Evolutionary conservation across 768 basidiomycete genomes (phyloP).

Genomic region (Chalciporus pseudorubinellus): DNA sequence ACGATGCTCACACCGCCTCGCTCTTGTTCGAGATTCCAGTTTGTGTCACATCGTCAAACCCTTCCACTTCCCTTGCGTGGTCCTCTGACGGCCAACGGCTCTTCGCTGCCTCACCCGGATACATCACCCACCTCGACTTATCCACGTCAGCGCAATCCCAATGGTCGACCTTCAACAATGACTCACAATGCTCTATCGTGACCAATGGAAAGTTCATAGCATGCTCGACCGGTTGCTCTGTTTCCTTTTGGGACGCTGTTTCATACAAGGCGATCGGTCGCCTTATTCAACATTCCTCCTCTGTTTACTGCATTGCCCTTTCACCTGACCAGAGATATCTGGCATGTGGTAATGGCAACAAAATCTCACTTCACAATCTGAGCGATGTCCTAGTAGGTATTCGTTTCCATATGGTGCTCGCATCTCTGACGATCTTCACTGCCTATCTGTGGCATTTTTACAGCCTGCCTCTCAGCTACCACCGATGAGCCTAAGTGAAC

Average conservation of each 20-base stretch:
- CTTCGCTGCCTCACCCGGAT: no score
- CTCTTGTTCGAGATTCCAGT: no score
- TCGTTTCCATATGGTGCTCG: no score
- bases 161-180: no score
- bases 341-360: background rate
- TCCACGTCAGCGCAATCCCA: no score
- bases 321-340: background rate
- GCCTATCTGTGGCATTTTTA: background rate
- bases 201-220: slow-evolving; percentile 1
- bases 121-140: no score
- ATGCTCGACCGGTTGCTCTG: background rate
- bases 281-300: background rate
- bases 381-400: background rate
- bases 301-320: background rate
- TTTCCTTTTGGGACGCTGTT: background rate
- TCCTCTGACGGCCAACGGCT: no score
- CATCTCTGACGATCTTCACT: no score
- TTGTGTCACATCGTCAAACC: no score
- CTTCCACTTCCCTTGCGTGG: no score
- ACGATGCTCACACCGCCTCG: slow-evolving; percentile 4
- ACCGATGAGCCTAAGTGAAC: background rate
- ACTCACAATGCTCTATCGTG: background rate
- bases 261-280: background rate
- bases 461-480: slow-evolving; percentile 4
- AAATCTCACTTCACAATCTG: background rate